Base-by-base conservation (phyloP, 148 eudicot species). In the Rhododendron williamsianum region DNA sequence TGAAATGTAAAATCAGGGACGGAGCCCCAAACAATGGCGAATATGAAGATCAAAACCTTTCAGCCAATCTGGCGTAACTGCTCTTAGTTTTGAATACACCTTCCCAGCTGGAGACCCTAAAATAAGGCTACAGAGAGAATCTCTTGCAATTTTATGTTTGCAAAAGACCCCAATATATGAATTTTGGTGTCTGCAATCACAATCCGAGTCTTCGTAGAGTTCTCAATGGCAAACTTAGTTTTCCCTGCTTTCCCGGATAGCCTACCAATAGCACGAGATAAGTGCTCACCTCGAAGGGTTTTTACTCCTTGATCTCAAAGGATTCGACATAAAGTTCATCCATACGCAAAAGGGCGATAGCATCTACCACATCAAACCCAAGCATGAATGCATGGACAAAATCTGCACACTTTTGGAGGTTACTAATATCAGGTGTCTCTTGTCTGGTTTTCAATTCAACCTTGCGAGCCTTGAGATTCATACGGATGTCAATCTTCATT, bases 101-200 rank as follows among this genome's bases (percentile, higher is more conserved):
- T 95, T 95, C 23, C 97, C 98, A 48, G 98, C 98, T 45, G 98
- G 98, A 0, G 98, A 95, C 6, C 98, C 98, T 89, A 95, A 38
- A 25, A 95, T 95, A 21, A 95, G 91, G 80, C 95, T 95, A 84
- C 97, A 95, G 45, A 95, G 92, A 3, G 97, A 94, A 76, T 91
- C 92, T 36, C 97, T 91, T 0, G 97, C 97, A 56, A 95, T 86
- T 88, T 95, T 95, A 91, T 94, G 83, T 91, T 92, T 0, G 94
- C 85, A 85, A 91, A 91, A 0, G 97, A 90, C 2, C 98, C 98
- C 87, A 95, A 84, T 35, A 95, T 91, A 81, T 94, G 96, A 87
- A 95, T 95, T 90, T 91, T 91, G 11, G 91, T 79, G 80, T 94
- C 94, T 0, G 98, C 98, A 87, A 95, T 93, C 52, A 95, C 98